These are phyloP conservation scores for Ophiostoma piceae DNA, from an alignment of 2,329 filamentous ascomycete genomes.

Conservation along the genomic window DNA sequence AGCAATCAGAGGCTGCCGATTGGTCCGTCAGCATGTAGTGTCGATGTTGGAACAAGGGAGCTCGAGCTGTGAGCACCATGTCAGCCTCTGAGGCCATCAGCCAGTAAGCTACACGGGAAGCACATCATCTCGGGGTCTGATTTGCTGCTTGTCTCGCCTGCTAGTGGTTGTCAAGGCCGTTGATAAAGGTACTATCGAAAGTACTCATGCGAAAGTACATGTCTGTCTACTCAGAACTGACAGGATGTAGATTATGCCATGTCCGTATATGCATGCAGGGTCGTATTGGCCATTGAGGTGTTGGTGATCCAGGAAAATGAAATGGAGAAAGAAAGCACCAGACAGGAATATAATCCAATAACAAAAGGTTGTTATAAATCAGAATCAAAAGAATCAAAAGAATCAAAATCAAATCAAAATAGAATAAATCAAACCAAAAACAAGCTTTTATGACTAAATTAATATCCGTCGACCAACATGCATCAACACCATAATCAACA, in stretches of 20 bases:
- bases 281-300: constrained; percentile 58
- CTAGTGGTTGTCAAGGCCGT: too few species aligned
- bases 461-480: not conserved
- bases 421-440: too few species aligned
- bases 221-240: too few species aligned
- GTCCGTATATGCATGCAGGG: constrained; percentile 27
- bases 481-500: not conserved
- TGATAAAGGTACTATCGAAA: too few species aligned
- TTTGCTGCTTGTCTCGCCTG: not conserved
- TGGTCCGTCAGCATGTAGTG: not conserved
- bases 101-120: not conserved
- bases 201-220: too few species aligned
- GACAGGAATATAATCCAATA: too few species aligned
- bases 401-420: not conserved
- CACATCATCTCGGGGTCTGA: not conserved
- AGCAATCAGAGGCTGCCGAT: not conserved
- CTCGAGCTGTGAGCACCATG: not conserved
- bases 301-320: constrained; percentile 31
- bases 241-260: not conserved
- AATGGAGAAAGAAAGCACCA: too few species aligned
- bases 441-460: too few species aligned
- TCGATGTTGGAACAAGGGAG: not conserved
- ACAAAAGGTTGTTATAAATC: too few species aligned
- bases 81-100: not conserved
- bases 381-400: not conserved